Evolutionary conservation across 345 rosid species (phyloP).

Genomic region (Noccaea bulbosa): DNA sequence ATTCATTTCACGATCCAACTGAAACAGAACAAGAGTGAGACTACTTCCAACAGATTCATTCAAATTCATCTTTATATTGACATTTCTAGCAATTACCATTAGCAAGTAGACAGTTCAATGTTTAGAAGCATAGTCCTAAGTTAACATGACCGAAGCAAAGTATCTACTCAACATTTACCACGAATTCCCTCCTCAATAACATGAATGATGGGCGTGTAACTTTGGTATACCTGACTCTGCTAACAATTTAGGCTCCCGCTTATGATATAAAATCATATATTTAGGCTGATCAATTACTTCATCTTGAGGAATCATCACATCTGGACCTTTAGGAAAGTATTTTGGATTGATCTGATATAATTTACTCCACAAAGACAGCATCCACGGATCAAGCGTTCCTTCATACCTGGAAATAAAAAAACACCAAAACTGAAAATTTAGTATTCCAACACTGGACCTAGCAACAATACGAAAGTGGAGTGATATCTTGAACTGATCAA

Average conservation of each 20-base stretch:
- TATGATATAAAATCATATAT: constrained; percentile 58
- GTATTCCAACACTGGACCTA: constrained; percentile 13
- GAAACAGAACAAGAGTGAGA: constrained; percentile 13
- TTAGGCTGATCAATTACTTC: constrained; percentile 66
- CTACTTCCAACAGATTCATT: constrained; percentile 17
- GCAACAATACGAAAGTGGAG: constrained; percentile 1
- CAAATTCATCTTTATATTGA: not conserved
- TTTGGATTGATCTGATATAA: constrained; percentile 61
- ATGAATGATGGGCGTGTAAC: not conserved
- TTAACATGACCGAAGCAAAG: constrained; percentile 10
- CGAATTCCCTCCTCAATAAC: constrained; percentile 3
- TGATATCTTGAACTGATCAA: constrained; percentile 9
- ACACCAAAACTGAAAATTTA: constrained; percentile 12
- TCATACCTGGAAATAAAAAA: constrained; percentile 62
- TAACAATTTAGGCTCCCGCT: constrained; percentile 36
- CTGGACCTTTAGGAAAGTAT: constrained; percentile 74
- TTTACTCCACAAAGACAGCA: constrained; percentile 75
- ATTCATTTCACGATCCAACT: not conserved
- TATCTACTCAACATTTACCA: not conserved
- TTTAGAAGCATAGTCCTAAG: constrained; percentile 16
- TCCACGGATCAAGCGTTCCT: constrained; percentile 96
- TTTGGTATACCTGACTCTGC: constrained; percentile 53
- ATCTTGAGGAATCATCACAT: constrained; percentile 49
- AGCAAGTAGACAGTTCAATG: constrained; percentile 5
- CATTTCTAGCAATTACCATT: constrained; percentile 23